phyloP scores from a whole-genome alignment of 257 asterid genomes.

The Catharanthus roseus region DNA sequence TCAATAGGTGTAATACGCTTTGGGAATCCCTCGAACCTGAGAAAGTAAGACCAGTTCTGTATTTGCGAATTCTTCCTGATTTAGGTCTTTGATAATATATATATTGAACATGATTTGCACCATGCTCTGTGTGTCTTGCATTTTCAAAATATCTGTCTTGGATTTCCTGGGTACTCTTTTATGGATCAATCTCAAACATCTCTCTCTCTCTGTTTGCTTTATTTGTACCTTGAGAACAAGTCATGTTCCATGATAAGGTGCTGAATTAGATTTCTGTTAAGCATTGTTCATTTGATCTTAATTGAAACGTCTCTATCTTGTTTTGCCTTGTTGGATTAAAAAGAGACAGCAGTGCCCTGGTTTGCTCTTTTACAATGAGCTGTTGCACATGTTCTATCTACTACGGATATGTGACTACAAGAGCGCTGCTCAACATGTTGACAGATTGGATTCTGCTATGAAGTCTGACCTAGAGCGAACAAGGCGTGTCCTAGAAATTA shows the following conservation, averaged over 20 bases:
- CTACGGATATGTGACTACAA: constrained; percentile 92
- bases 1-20: constrained; percentile 58
- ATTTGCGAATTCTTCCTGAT: neutral
- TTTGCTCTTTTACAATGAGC: constrained; percentile 71
- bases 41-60: constrained; percentile 44
- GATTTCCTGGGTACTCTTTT: neutral
- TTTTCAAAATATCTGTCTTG: neutral
- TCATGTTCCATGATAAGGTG: neutral
- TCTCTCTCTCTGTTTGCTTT: neutral
- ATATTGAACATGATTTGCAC: neutral
- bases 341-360: constrained; percentile 85
- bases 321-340: constrained; percentile 24
- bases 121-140: neutral
- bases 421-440: constrained; percentile 78
- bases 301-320: constrained; percentile 23
- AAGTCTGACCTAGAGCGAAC: constrained; percentile 71
- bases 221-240: neutral
- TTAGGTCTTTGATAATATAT: neutral
- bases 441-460: constrained; percentile 76
- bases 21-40: constrained; percentile 80
- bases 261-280: neutral
- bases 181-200: neutral
- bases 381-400: constrained; percentile 86
- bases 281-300: constrained; percentile 14
- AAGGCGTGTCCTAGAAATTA: constrained; percentile 58